Evolutionary conservation across 2,329 filamentous ascomycete genomes (phyloP), one percentile per base, ranked within the genome.

Genomic region (Myriosclerotinia curreyana): DNA sequence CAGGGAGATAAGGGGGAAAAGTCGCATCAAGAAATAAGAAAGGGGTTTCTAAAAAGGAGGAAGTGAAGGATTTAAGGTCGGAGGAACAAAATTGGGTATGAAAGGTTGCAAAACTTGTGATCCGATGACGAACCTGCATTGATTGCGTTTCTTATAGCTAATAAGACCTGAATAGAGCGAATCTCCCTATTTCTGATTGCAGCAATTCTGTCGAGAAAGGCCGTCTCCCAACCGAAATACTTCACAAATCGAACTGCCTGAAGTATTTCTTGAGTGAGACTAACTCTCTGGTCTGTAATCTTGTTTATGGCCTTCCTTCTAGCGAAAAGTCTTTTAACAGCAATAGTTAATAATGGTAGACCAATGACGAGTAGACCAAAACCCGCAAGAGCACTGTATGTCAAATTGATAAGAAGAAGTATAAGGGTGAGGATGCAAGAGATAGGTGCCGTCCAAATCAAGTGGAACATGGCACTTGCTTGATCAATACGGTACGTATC

Each of bases 181-280:
- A 98, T 92, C 76, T 98, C 94, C 66, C 83, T 83, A 60, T 81
- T 81, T 65, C 94, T 86, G 66, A 96, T 89, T 31, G 86, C 82
- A 58, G 86, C 85, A 20, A 97, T 82, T 17, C 92, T 86, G 59
- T 86, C 82, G 15, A 97, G 79, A 73, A 98, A 97, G 42, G 91
- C 89, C 65, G 84, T 88, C 75, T 98, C 94, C 94, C 94, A 98
- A 9, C 92, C 93, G 74, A 97, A 98, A 76, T 86, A 97, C 76
- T 98, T 98, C 77, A 98, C 94, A 73, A 98, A 97, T 34, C 93
- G 86, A 31, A 97, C 93, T 0, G 92, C 91, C 70, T 92, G 89
- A 17, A 98, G 74, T 60, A 98, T 96, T 74, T 98, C 94, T 74
- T 97, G 93, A 0, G 92, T 97, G 42, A 98, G 79, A 60, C 90